Base-by-base conservation (phyloP, 2,329 filamentous ascomycete genomes). In the Xylaria sp. region DNA sequence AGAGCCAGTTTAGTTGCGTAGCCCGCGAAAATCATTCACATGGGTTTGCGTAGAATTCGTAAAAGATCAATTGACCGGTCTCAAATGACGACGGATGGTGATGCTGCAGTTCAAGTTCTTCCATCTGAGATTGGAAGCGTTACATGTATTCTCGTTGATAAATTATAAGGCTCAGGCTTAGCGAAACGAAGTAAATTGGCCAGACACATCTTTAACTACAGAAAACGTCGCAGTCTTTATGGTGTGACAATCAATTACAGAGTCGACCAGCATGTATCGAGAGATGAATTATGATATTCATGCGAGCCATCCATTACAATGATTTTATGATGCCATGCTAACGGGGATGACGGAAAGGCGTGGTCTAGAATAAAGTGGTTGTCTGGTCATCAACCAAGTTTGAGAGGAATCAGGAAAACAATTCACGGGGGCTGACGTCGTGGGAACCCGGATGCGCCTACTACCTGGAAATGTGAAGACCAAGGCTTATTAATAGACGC, bases 221-320 rank as follows among this genome's bases (percentile, higher is more conserved):
- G 23, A 23, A 13, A 23, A 42, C 7, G 31, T 38, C 20, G 28
- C 15, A 40, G 40, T 10, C 49, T 53, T 42, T 28, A 40, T 59
- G 51, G 40, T 48, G 10, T n/a, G 42, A 42, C 10, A 17, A 63
- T 53, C 20, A 66, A 28, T 46, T 53, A 42, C 26, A 40, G 28
- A n/a, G 51, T 17, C 28, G 59, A 49, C 46, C 44, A 33, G 38
- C 65, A 42, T 62, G 51, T 46, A 72, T 71, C 66, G 71, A 73
- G 48, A 62, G 49, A 40, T 38, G 31, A 15, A 59, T 38, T 59
- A 28, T 67, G 66, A 72, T 73, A 63, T 69, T 64, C 63, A 63
- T 69, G 56, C 63, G 20, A 56, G 38, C 5, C 60, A 66, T 67
- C 46, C 46, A 48, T 59, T 59, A 13, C 20, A 31, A 33, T 53